Percentiles rank a stretch among this genome's conserved stretches.
Conservation (phyloP, 768 basidiomycete species). For the Tephrocybe sp. region DNA sequence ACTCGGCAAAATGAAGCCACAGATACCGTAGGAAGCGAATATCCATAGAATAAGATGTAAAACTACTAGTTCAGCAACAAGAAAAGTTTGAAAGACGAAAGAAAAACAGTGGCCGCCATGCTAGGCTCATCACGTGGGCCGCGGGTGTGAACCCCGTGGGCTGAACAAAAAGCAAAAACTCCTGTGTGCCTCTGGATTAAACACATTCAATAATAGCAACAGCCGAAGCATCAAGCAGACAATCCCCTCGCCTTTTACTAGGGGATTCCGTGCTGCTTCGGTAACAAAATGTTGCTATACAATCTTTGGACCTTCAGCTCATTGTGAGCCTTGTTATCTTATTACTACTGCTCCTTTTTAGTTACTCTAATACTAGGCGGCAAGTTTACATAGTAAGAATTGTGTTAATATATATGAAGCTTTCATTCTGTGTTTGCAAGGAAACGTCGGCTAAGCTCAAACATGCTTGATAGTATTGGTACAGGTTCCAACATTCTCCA, state of each 20-base stretch:
- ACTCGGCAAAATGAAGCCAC: too few relatives aligned
- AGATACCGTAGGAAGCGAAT: too few relatives aligned
- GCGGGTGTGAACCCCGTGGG: slow-evolving; percentile 32
- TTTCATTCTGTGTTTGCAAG: too few relatives aligned
- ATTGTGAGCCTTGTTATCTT: slow-evolving; percentile 22
- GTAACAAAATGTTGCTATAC: slow-evolving; percentile 36
- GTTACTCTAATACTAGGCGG: too few relatives aligned
- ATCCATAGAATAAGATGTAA: too few relatives aligned
- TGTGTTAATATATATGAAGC: too few relatives aligned
- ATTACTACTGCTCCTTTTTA: slow-evolving; percentile 14
- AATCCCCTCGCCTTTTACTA: slow-evolving; percentile 60
- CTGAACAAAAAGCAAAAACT: slow-evolving; percentile 40
- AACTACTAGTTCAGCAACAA: too few relatives aligned
- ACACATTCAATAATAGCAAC: slow-evolving; percentile 27
- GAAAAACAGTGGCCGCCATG: too few relatives aligned
- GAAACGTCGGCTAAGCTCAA: background rate
- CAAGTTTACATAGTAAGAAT: too few relatives aligned
- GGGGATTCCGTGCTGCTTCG: slow-evolving; percentile 50
- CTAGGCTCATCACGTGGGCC: too few relatives aligned
- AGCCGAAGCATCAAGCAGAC: slow-evolving; percentile 46
- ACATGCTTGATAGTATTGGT: slow-evolving; percentile 31
- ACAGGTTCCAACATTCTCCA: slow-evolving; percentile 38
- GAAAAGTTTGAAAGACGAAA: too few relatives aligned
- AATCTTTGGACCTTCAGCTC: slow-evolving; percentile 43
- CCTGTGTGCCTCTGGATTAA: background rate